A percentile compares a stretch with the other conserved stretches of the same genome.
Conservation (phyloP, 169 alveolate genomes). For the Plasmodium vinckei region DNA sequence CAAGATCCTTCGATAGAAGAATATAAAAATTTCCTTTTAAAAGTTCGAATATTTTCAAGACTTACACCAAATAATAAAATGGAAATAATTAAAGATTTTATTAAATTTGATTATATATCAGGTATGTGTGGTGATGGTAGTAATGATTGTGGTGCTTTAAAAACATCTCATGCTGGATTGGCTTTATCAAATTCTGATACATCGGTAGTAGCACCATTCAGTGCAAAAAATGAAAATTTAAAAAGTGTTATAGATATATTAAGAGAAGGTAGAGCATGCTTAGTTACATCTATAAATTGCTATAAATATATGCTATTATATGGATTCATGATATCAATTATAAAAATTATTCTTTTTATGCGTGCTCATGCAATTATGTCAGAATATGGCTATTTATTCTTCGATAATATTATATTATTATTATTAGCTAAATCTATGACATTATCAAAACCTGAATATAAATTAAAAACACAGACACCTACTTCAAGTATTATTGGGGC, state of each 20-base stretch:
- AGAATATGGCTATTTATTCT: conserved; percentile 88
- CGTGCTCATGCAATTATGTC: conserved; percentile 87
- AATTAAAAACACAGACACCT: conserved; percentile 88
- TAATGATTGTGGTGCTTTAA: conserved; percentile 95
- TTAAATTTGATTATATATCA: conserved; percentile 87
- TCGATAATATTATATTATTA: conserved; percentile 85
- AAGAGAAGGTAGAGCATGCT: conserved; percentile 92
- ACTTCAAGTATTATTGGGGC: conserved; percentile 91
- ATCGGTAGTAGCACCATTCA: conserved; percentile 93
- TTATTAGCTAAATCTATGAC: conserved; percentile 88
- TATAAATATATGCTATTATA: conserved; percentile 92
- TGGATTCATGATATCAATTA: conserved; percentile 90
- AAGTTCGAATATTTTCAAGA: conserved; percentile 84
- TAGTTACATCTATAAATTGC: conserved; percentile 91
- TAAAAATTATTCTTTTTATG: conserved; percentile 86
- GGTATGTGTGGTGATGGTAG: conserved; percentile 97
- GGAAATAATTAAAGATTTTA: conserved; percentile 87
- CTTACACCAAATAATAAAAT: conserved; percentile 91
- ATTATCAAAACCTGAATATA: conserved; percentile 82
- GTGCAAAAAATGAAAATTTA: conserved; percentile 87
- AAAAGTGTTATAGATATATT: conserved; percentile 88
- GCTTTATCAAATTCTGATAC: conserved; percentile 91
- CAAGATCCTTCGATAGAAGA: background rate
- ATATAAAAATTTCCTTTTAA: conserved; percentile 53
- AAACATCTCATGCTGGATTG: conserved; percentile 94